Conservation (phyloP, 768 basidiomycete genomes). For the Asterophora lycoperdoides region DNA sequence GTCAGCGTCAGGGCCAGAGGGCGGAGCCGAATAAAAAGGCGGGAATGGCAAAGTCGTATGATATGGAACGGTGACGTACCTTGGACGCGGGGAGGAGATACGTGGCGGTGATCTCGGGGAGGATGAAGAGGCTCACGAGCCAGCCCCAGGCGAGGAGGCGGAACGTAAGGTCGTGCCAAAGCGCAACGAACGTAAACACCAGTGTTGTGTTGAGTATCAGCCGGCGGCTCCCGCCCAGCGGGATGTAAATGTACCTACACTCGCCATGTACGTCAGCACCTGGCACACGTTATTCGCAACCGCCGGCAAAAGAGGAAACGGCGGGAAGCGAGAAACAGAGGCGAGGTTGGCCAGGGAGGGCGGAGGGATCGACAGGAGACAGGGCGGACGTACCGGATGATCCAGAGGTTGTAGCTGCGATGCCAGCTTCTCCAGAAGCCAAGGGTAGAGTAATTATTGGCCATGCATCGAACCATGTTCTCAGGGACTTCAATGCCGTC, state of each 20-base stretch:
- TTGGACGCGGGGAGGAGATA: slow-evolving; percentile 57
- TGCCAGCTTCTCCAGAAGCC: slow-evolving; percentile 99
- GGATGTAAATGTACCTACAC: slow-evolving; percentile 88
- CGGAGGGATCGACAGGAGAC: too few relatives aligned
- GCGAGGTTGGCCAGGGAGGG: too few relatives aligned
- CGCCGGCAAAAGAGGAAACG: not conserved
- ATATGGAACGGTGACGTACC: slow-evolving; percentile 33
- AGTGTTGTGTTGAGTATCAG: slow-evolving; percentile 61
- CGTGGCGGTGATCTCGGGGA: slow-evolving; percentile 73
- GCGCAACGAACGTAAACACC: slow-evolving; percentile 93
- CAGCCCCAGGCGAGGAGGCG: slow-evolving; percentile 92
- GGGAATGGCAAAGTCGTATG: too few relatives aligned
- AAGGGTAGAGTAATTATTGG: slow-evolving; percentile 89
- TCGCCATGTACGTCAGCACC: too few relatives aligned
- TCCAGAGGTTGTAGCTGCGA: slow-evolving; percentile 93
- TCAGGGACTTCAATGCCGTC: slow-evolving; percentile 93
- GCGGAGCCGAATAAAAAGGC: too few relatives aligned
- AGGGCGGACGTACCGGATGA: slow-evolving; percentile 57
- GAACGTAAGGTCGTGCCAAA: slow-evolving; percentile 96
- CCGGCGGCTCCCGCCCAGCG: slow-evolving; percentile 69
- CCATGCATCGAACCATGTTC: slow-evolving; percentile 99
- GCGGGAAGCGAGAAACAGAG: not conserved
- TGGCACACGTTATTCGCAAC: too few relatives aligned
- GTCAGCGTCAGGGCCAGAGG: too few relatives aligned
- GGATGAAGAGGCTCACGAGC: slow-evolving; percentile 86